Conservation (phyloP, 2,329 filamentous ascomycete species). For the Exophiala phaeomuriformis region DNA sequence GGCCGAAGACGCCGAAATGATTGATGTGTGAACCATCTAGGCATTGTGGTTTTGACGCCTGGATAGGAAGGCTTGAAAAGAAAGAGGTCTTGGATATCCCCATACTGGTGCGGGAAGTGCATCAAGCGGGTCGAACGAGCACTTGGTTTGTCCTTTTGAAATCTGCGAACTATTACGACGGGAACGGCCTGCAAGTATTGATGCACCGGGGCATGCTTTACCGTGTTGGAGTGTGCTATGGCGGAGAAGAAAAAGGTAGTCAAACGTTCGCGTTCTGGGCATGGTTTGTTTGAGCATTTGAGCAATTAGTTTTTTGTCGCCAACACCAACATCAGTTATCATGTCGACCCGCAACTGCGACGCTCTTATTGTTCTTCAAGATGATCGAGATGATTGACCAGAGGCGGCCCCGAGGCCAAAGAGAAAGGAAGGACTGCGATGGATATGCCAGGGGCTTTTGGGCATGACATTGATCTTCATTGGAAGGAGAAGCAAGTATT, state of each 20-base stretch:
- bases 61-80: slow-evolving; percentile 7
- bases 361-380: too few species aligned
- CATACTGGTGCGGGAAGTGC: background rate
- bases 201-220: background rate
- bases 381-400: too few species aligned
- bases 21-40: slow-evolving; percentile 45
- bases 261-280: background rate
- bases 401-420: background rate
- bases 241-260: background rate
- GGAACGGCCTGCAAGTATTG: slow-evolving; percentile 1
- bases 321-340: background rate
- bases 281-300: slow-evolving; percentile 6
- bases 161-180: slow-evolving; percentile 2
- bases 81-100: background rate
- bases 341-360: background rate
- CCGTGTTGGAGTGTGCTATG: background rate
- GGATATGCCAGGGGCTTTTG: too few species aligned
- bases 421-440: background rate
- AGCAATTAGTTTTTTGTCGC: background rate
- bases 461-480: slow-evolving; percentile 14
- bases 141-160: background rate
- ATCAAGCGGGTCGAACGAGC: background rate
- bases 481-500: slow-evolving; percentile 11
- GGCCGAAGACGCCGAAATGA: slow-evolving; percentile 55
- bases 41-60: slow-evolving; percentile 7